Conservation (phyloP, 2,329 filamentous ascomycete genomes). For the Cryphonectria parasitica region DNA sequence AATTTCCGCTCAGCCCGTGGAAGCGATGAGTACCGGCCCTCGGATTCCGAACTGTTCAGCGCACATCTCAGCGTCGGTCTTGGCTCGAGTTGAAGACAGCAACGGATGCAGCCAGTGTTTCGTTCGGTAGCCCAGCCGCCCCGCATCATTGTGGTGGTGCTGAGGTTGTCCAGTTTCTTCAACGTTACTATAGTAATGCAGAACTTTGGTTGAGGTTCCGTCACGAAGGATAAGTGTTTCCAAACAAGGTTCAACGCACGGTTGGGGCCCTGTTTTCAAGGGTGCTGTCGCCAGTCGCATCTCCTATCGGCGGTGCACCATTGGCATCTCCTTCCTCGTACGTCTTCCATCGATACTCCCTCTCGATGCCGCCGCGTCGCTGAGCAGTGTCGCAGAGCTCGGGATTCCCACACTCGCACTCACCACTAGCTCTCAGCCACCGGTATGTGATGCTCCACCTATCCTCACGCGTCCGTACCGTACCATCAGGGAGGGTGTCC, state of each 20-base stretch:
- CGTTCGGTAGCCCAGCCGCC: background rate
- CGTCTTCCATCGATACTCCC: slow-evolving; percentile 55
- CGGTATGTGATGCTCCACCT: slow-evolving; percentile 61
- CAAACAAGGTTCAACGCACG: background rate
- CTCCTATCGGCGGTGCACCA: background rate
- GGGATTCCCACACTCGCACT: slow-evolving; percentile 55
- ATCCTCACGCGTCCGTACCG: slow-evolving; percentile 46
- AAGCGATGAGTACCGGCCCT: background rate
- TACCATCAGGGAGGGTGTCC: slow-evolving; percentile 46
- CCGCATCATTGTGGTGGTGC: background rate
- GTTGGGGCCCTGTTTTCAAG: background rate
- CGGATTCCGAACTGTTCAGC: no score
- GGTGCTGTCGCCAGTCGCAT: background rate
- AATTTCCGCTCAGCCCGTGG: background rate
- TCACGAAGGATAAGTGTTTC: background rate
- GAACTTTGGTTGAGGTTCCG: background rate
- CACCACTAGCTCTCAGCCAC: slow-evolving; percentile 51
- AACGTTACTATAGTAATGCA: background rate
- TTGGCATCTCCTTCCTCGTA: slow-evolving; percentile 25
- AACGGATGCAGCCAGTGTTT: no score
- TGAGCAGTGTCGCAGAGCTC: slow-evolving; percentile 57
- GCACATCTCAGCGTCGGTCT: no score
- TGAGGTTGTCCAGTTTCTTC: background rate
- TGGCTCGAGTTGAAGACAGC: no score
- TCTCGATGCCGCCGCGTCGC: slow-evolving; percentile 48